Evolutionary conservation across 805 yeast species (phyloP).

Genomic region (Lipomyces mesembrius): DNA sequence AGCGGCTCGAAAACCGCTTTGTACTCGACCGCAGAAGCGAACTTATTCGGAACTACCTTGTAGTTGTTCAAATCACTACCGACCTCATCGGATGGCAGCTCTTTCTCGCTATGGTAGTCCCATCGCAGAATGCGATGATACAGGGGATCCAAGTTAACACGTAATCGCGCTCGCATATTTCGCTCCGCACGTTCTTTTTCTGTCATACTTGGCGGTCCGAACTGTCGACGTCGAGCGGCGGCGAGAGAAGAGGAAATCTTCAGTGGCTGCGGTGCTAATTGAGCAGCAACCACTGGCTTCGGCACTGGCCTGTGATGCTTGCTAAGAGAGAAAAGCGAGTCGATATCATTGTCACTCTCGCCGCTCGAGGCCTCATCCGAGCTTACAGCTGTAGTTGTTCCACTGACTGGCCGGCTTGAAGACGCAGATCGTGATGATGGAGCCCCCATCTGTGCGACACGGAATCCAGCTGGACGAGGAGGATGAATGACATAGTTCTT

Average conservation of each 20-base stretch:
- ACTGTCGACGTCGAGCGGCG: slow-evolving; percentile 14
- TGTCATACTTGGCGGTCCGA: slow-evolving; percentile 45
- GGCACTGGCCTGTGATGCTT: slow-evolving; percentile 42
- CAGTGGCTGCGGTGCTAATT: slow-evolving; percentile 31
- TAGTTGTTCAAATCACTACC: slow-evolving; percentile 47
- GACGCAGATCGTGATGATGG: slow-evolving; percentile 34
- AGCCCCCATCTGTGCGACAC: slow-evolving; percentile 46
- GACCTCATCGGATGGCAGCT: slow-evolving; percentile 61
- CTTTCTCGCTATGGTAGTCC: slow-evolving; percentile 65
- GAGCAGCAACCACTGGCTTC: slow-evolving; percentile 25
- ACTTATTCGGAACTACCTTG: slow-evolving; percentile 58
- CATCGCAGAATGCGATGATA: slow-evolving; percentile 72
- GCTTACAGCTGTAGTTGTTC: slow-evolving; percentile 36
- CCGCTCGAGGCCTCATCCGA: slow-evolving; percentile 49
- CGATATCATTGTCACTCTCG: slow-evolving; percentile 48
- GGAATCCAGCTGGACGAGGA: slow-evolving; percentile 57
- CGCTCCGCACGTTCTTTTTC: slow-evolving; percentile 65
- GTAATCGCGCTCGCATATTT: slow-evolving; percentile 75
- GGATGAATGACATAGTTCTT: slow-evolving; percentile 49
- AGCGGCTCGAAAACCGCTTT: slow-evolving; percentile 75
- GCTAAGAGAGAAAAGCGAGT: slow-evolving; percentile 43
- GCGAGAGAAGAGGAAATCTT: slow-evolving; percentile 20
- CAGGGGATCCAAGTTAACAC: slow-evolving; percentile 76
- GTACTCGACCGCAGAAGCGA: slow-evolving; percentile 66
- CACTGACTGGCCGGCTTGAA: slow-evolving; percentile 28